A percentile compares a stretch with the other conserved stretches of the same genome.
phyloP scores from a whole-genome alignment of 208 protist species.

The Trypanosoma caninum region DNA sequence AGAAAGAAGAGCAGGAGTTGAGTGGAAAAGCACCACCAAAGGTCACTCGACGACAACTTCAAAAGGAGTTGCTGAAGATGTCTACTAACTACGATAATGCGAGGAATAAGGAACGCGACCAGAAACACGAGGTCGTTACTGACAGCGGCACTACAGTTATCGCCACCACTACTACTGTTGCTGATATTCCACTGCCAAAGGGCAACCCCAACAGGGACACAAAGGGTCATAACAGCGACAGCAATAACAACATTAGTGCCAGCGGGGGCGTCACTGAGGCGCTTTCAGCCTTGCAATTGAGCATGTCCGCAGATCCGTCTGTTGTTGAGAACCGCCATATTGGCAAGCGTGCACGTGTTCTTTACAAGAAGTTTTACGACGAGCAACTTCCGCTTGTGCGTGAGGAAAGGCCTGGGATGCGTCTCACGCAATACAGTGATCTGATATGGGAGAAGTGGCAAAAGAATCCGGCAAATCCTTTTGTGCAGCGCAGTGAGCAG shows the following conservation, averaged over 20 bases:
- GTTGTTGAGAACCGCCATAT: slow-evolving; percentile 77
- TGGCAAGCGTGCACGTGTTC: slow-evolving; percentile 70
- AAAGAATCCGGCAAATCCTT: slow-evolving; percentile 76
- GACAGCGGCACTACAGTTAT: no score
- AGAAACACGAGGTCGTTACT: slow-evolving; percentile 20
- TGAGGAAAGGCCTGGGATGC: slow-evolving; percentile 70
- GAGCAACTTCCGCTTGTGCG: slow-evolving; percentile 61
- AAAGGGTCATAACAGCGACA: slow-evolving; percentile 19
- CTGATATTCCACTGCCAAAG: slow-evolving; percentile 23
- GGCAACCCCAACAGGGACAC: slow-evolving; percentile 49
- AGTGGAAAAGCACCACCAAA: slow-evolving; percentile 62
- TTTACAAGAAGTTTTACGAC: slow-evolving; percentile 83
- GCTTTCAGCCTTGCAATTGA: slow-evolving; percentile 35
- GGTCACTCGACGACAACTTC: slow-evolving; percentile 68
- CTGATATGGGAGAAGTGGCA: slow-evolving; percentile 88
- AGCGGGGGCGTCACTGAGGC: slow-evolving; percentile 46
- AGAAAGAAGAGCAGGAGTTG: slow-evolving; percentile 64
- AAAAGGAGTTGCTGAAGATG: slow-evolving; percentile 86
- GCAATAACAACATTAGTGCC: slow-evolving; percentile 27
- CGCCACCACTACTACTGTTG: no score
- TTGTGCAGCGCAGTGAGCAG: slow-evolving; percentile 78
- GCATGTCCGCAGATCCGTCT: neutral
- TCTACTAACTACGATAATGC: slow-evolving; percentile 77
- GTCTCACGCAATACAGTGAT: slow-evolving; percentile 87
- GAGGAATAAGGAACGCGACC: slow-evolving; percentile 32